Percentiles rank a stretch among this genome's conserved stretches.
These are phyloP conservation scores for Xylaria venustula DNA, from an alignment of 495 filamentous ascomycete species.

Conservation along the genomic window DNA sequence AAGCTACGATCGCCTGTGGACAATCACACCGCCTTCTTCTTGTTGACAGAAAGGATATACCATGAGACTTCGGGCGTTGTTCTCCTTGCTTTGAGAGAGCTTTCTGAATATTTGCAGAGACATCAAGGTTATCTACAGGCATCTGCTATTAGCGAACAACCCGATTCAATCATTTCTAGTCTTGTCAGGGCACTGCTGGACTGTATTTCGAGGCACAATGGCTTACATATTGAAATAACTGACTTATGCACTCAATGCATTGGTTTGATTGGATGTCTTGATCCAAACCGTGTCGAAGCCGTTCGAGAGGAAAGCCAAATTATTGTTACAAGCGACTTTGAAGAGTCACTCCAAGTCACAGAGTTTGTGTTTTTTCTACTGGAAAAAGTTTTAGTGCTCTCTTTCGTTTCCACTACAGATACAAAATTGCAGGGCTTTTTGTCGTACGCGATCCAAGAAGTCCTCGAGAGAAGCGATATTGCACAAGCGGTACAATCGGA, in stretches of 20 bases:
- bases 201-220: slow-evolving; percentile 74
- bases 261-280: slow-evolving; percentile 85
- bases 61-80: slow-evolving; percentile 87
- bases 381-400: slow-evolving; percentile 82
- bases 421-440: slow-evolving; percentile 85
- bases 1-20: slow-evolving; percentile 56
- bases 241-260: slow-evolving; percentile 75
- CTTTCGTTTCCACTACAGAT: slow-evolving; percentile 85
- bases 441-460: slow-evolving; percentile 88
- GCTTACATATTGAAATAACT: slow-evolving; percentile 61
- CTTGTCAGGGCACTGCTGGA: slow-evolving; percentile 79
- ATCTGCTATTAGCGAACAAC: slow-evolving; percentile 81
- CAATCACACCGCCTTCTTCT: slow-evolving; percentile 60
- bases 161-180: slow-evolving; percentile 67
- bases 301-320: slow-evolving; percentile 74
- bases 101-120: slow-evolving; percentile 65
- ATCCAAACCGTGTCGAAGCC: slow-evolving; percentile 84
- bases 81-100: slow-evolving; percentile 71
- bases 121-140: slow-evolving; percentile 81
- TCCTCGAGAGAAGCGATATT: slow-evolving; percentile 74
- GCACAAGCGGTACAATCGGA: slow-evolving; percentile 49
- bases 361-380: slow-evolving; percentile 85
- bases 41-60: slow-evolving; percentile 68
- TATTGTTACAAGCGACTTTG: slow-evolving; percentile 82
- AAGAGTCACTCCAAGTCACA: slow-evolving; percentile 71